Evolutionary conservation across 768 basidiomycete genomes (phyloP).

Genomic region (Lactifluus hygrophoroides): DNA sequence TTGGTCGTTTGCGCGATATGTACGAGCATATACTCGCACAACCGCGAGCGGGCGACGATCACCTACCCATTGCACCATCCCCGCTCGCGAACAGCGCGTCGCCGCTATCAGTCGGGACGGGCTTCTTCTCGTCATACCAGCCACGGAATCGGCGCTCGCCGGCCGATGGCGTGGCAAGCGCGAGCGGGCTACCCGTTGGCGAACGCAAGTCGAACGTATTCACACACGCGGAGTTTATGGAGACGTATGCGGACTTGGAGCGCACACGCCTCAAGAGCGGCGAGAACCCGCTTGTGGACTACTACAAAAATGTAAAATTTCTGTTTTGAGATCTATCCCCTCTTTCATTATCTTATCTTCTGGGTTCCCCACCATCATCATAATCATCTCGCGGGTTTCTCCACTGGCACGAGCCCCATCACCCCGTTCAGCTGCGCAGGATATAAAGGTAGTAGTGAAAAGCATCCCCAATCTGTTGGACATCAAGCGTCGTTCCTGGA

Average conservation of each 20-base stretch:
- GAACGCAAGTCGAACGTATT: conserved; percentile 79
- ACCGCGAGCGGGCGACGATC: conserved; percentile 30
- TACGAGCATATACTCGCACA: conserved; percentile 77
- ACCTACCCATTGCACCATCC: conserved; percentile 28
- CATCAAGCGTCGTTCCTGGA: conserved; percentile 50
- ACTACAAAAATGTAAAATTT: conserved; percentile 91
- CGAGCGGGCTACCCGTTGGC: conserved; percentile 71
- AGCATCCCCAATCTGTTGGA: conserved; percentile 64
- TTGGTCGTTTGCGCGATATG: conserved; percentile 77
- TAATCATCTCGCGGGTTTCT: not conserved
- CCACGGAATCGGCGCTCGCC: conserved; percentile 50
- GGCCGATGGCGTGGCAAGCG: conserved; percentile 61
- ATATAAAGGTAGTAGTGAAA: conserved; percentile 83
- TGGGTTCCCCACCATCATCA: no score
- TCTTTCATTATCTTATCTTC: no score
- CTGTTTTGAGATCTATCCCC: conserved; percentile 51
- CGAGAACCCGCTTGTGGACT: conserved; percentile 82
- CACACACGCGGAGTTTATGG: conserved; percentile 82
- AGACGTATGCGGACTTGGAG: conserved; percentile 69
- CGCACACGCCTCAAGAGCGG: conserved; percentile 69
- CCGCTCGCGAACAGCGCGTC: conserved; percentile 45
- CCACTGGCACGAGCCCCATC: not conserved
- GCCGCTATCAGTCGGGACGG: conserved; percentile 43
- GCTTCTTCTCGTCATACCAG: conserved; percentile 66
- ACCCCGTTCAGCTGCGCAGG: conserved; percentile 34